A percentile compares a stretch with the other conserved stretches of the same genome.
These are phyloP conservation scores for Leishmania major DNA, from an alignment of 208 protist genomes.

Conservation along the genomic window DNA sequence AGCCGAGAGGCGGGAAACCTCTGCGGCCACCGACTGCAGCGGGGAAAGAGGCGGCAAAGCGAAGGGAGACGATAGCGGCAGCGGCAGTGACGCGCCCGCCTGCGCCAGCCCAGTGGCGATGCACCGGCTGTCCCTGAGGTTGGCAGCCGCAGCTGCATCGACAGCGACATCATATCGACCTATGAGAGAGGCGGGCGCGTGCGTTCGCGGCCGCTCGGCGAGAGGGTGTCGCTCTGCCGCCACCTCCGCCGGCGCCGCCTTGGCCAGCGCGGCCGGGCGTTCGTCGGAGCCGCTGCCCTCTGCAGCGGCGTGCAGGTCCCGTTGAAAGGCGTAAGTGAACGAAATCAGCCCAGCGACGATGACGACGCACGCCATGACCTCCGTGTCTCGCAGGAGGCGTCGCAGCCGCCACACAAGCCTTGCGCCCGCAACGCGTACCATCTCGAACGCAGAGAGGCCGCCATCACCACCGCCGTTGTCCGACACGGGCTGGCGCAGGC, in stretches of 20 bases:
- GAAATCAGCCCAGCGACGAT: constrained; percentile 48
- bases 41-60: not conserved
- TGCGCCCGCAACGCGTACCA: not conserved
- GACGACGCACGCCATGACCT: constrained; percentile 33
- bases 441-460: not conserved
- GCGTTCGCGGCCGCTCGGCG: not conserved
- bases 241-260: not conserved
- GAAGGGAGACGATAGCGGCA: not conserved
- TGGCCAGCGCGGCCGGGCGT: not conserved
- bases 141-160: not conserved
- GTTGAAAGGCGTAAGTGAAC: constrained; percentile 42
- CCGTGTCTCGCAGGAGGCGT: constrained; percentile 14
- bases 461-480: not conserved
- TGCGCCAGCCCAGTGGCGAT: not conserved
- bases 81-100: not conserved
- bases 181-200: not conserved
- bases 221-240: not conserved
- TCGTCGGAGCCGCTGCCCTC: not conserved
- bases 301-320: not conserved
- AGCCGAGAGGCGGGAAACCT: not conserved
- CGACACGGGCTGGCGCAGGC: not conserved
- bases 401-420: not conserved
- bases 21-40: not conserved
- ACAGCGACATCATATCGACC: not conserved
- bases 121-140: not conserved